These are phyloP conservation scores for Psilocybe cubensis DNA, from an alignment of 768 basidiomycete species.

Conservation along the genomic window DNA sequence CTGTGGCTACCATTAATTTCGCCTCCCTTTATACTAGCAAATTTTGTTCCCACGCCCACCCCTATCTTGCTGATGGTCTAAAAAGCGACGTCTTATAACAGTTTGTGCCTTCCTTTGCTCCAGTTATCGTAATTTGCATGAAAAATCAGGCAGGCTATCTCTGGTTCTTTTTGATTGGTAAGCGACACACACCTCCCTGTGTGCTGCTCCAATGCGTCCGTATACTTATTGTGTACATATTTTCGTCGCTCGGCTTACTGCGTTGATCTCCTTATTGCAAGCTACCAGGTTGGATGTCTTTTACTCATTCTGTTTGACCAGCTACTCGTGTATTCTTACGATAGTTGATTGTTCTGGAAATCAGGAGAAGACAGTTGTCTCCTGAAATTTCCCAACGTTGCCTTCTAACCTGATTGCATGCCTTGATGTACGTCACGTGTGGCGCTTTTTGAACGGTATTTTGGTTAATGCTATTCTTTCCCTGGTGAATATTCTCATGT, in stretches of 20 bases:
- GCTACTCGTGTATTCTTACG: not conserved
- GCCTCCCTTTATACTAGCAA: slow-evolving; percentile 10
- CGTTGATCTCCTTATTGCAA: no score
- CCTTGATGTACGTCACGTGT: not conserved
- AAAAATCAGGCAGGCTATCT: not conserved
- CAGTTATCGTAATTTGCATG: not conserved
- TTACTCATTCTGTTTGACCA: not conserved
- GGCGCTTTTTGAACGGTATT: slow-evolving; percentile 4
- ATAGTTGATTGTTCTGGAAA: not conserved
- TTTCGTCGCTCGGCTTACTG: not conserved
- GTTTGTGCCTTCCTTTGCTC: no score
- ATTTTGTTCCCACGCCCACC: slow-evolving; percentile 2
- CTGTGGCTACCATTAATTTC: slow-evolving; percentile 18
- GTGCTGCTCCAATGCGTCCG: not conserved
- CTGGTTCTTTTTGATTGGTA: not conserved
- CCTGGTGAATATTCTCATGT: slow-evolving; percentile 3
- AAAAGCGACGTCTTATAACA: not conserved
- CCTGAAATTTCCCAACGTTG: not conserved
- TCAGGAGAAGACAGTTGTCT: not conserved
- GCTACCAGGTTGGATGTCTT: not conserved
- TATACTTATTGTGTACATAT: not conserved
- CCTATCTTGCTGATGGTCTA: not conserved
- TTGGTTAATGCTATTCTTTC: not conserved
- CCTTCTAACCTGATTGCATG: not conserved
- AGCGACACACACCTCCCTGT: no score